Percentiles rank a stretch among this genome's conserved stretches.
Evolutionary conservation across 352 stramenopile species (phyloP).

Genomic region (Globisporangium paddicum): DNA sequence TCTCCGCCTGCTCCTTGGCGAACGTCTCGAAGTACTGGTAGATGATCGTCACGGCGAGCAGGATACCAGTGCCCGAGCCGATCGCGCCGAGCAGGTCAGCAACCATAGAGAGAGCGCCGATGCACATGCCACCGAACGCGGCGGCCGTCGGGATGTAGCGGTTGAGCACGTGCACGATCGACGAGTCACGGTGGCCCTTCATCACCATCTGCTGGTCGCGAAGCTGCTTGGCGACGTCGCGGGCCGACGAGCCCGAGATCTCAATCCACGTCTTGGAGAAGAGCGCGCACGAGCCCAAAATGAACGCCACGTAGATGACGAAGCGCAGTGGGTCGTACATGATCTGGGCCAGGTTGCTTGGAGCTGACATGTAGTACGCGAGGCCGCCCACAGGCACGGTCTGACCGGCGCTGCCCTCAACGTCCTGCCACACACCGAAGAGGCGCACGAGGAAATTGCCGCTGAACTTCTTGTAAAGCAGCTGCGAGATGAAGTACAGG

Average conservation of each 20-base stretch:
- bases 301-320: slow-evolving; percentile 99
- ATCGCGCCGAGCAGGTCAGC: slow-evolving; percentile 98
- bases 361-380: slow-evolving; percentile 98
- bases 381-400: slow-evolving; percentile 96
- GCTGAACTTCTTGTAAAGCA: slow-evolving; percentile 98
- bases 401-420: slow-evolving; percentile 91
- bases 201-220: slow-evolving; percentile 99
- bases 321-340: slow-evolving; percentile 98
- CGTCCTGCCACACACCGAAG: slow-evolving; percentile 97
- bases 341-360: slow-evolving; percentile 94
- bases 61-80: slow-evolving; percentile 98
- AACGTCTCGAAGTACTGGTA: slow-evolving; percentile 99
- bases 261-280: slow-evolving; percentile 99
- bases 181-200: slow-evolving; percentile 98
- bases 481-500: slow-evolving; percentile 99
- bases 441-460: slow-evolving; percentile 98
- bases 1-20: slow-evolving; percentile 90
- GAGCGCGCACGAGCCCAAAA: slow-evolving; percentile 97
- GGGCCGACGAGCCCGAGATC: slow-evolving; percentile 95
- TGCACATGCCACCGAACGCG: slow-evolving; percentile 99
- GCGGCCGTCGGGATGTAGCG: slow-evolving; percentile 99
- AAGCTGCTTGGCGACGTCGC: slow-evolving; percentile 98
- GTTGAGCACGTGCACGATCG: slow-evolving; percentile 98
- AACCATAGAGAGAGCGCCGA: slow-evolving; percentile 98
- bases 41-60: slow-evolving; percentile 99